phyloP scores from a whole-genome alignment of 495 filamentous ascomycete genomes.

The Bacidia rubella region DNA sequence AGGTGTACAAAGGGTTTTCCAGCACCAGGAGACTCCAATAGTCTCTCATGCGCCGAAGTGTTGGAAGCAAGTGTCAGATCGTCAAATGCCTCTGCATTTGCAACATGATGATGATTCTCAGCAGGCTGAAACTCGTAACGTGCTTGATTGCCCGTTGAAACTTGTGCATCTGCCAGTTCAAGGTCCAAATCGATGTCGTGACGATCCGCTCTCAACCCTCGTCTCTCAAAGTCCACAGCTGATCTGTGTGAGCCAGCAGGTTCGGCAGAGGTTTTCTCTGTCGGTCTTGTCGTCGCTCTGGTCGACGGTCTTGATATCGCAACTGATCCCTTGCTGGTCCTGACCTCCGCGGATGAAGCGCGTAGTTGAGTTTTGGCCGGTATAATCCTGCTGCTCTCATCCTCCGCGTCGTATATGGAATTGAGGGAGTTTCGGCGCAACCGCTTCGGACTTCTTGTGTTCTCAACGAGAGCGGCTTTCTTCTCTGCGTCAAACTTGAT shows the following conservation, averaged over 20 bases:
- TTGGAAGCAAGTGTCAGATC: neutral
- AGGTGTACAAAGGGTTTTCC: neutral
- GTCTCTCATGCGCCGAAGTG: neutral
- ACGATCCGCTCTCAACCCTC: slow-evolving; percentile 15
- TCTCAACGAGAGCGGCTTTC: slow-evolving; percentile 10
- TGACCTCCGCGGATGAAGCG: slow-evolving; percentile 34
- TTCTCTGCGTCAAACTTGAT: neutral
- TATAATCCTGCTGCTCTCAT: slow-evolving; percentile 31
- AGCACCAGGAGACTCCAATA: too few relatives aligned
- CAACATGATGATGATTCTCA: neutral
- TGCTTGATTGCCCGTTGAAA: too few relatives aligned
- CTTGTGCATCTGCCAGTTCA: too few relatives aligned
- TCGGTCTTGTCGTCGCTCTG: slow-evolving; percentile 22
- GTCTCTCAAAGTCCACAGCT: slow-evolving; percentile 5
- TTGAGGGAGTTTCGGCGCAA: slow-evolving; percentile 43
- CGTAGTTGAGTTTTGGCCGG: slow-evolving; percentile 28
- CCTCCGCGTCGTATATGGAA: slow-evolving; percentile 41
- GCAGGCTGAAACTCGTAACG: too few relatives aligned
- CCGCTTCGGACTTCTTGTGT: slow-evolving; percentile 12
- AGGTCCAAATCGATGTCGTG: neutral
- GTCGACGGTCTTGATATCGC: slow-evolving; percentile 23
- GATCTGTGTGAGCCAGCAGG: slow-evolving; percentile 18
- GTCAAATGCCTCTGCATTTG: neutral
- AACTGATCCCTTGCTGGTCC: slow-evolving; percentile 28
- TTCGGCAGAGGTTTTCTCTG: slow-evolving; percentile 31